A percentile compares a stretch with the other conserved stretches of the same genome.
Conservation (phyloP, 2,329 filamentous ascomycete genomes). For the Penicillium sp. region DNA sequence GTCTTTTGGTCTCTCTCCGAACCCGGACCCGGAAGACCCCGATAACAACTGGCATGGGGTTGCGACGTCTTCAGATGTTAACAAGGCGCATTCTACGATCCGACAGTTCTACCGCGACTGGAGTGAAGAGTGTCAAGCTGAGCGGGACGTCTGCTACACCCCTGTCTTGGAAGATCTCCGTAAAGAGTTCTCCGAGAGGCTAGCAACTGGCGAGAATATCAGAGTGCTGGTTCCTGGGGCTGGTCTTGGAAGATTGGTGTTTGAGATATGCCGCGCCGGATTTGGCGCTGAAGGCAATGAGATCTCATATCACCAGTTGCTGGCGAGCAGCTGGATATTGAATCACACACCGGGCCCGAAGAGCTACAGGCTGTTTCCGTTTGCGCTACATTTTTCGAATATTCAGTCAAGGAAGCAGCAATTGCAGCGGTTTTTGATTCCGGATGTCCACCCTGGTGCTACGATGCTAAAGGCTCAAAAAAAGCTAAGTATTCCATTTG, state of each 20-base stretch:
- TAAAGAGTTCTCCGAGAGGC: conserved; percentile 45
- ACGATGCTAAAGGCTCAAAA: conserved; percentile 51
- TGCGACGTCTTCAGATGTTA: conserved; percentile 75
- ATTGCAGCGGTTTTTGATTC: conserved; percentile 72
- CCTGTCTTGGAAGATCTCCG: conserved; percentile 72
- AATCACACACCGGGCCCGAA: conserved; percentile 60
- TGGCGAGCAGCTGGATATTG: conserved; percentile 71
- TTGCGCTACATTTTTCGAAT: conserved; percentile 87
- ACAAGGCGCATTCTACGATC: conserved; percentile 90
- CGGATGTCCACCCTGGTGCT: conserved; percentile 76
- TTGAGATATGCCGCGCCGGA: conserved; percentile 77
- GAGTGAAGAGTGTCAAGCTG: conserved; percentile 75
- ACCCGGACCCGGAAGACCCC: conserved; percentile 44
- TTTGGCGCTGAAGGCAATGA: conserved; percentile 87
- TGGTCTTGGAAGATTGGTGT: conserved; percentile 84
- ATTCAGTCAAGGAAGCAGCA: conserved; percentile 76
- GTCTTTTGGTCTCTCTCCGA: conserved; percentile 64
- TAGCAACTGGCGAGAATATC: conserved; percentile 47
- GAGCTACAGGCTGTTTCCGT: conserved; percentile 79
- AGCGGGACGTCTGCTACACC: conserved; percentile 77
- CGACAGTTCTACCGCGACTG: conserved; percentile 96
- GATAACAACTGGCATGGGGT: conserved; percentile 69
- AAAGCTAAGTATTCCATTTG: conserved; percentile 46
- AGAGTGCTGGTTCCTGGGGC: conserved; percentile 86
- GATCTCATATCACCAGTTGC: conserved; percentile 95